Evolutionary conservation across 108 stramenopile genomes (phyloP), one percentile per base, ranked within the genome.

Genomic region (Skeletonema menzelii): DNA sequence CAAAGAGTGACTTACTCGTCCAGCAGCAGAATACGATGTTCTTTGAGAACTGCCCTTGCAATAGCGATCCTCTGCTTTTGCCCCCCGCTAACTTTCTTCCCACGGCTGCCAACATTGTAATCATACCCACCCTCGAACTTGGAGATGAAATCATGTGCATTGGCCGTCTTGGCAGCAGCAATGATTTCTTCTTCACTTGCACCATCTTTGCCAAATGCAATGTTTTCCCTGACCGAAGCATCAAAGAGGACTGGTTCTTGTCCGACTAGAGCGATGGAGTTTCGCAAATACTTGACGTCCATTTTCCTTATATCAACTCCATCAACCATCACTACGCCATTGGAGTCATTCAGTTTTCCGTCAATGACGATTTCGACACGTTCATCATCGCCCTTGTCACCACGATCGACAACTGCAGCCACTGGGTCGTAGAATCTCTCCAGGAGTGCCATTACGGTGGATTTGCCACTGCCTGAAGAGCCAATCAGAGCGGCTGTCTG

Each of bases 11-110:
- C n/a, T n/a, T n/a, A n/a, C 60, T 85, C 84, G 49, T 85, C 84
- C 4, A 85, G 38, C 7, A 85, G 38, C 10, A 88, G 71, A 12
- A 85, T 55, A 0, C 59, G 62, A 20, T 87, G 84, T 26, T 82
- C 55, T 8, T 80, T 77, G 3, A 91, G 58, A 30, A 91, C 38
- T 6, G 84, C 89, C 8, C 93, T 82, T 6, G 93, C 87, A 30
- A 94, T 85, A 19, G 88, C 90, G 27, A 94, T 70, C 31, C 95
- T 80, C 71, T 93, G 92, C 56, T 84, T 81, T 80, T 95, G 92
- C 3, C 95, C 95, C 2, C 92, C 93, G 10, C 72, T 75, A 0
- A 94, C 64, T 61, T 81, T 70, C 31, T 69, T 83, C 0, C 89
- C 89, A 5, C 73, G 57, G 28, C 79, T 84, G 1, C 91, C 92